Evolutionary conservation across 192 early-diverging fungal genomes (phyloP).

Genomic region (Funneliformis mosseae): DNA sequence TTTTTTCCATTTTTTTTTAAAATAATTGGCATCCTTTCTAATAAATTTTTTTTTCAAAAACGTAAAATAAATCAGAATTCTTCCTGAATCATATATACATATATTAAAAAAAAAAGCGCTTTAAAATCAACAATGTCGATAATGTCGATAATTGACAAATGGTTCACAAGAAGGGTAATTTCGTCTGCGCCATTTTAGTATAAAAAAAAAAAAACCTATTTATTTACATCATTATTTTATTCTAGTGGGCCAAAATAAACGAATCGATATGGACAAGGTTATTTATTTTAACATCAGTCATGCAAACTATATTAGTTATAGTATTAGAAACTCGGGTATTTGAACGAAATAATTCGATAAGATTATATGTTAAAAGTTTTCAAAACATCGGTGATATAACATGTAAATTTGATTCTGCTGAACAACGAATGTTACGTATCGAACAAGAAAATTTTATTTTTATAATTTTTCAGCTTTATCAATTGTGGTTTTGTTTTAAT

Average conservation of each 20-base stretch:
- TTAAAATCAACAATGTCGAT: too few species aligned
- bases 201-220: not conserved
- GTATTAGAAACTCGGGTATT: not conserved
- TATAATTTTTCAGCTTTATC: not conserved
- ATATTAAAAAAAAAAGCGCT: too few species aligned
- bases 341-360: not conserved
- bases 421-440: not conserved
- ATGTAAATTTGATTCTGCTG: not conserved
- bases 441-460: constrained; percentile 6
- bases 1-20: too few species aligned
- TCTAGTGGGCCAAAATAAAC: not conserved
- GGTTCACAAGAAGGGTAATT: not conserved
- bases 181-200: not conserved
- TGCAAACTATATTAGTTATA: not conserved
- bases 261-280: not conserved
- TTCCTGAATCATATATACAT: too few species aligned
- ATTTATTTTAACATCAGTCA: not conserved
- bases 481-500: not conserved
- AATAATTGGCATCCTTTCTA: too few species aligned
- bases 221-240: not conserved
- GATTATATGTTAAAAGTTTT: not conserved
- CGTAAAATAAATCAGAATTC: too few species aligned
- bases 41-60: too few species aligned
- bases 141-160: too few species aligned
- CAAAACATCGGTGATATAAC: not conserved